Percentiles rank a stretch among this genome's conserved stretches.
These are phyloP conservation scores for Yamadazyma mexicana DNA, from an alignment of 1,139 yeast species.

Conservation along the genomic window DNA sequence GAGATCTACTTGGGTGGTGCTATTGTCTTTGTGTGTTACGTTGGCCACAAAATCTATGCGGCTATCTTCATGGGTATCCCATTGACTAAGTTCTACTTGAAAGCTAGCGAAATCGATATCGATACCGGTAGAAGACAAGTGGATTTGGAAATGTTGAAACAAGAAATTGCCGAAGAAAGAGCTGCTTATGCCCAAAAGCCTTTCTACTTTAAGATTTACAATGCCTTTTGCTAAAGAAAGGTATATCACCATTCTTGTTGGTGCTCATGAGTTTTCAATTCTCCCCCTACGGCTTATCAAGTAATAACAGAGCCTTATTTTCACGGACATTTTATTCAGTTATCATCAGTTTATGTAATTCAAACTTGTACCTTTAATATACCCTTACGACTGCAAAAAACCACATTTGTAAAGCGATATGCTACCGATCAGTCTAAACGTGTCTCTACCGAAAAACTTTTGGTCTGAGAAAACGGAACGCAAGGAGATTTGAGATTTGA, in stretches of 20 bases:
- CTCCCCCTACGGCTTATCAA: too few relatives aligned
- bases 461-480: too few relatives aligned
- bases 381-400: too few relatives aligned
- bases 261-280: not conserved
- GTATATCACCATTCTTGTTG: not conserved
- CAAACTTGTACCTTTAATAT: too few relatives aligned
- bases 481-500: not conserved
- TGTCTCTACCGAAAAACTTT: not conserved
- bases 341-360: too few relatives aligned
- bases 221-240: slow-evolving; percentile 26
- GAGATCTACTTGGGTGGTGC: slow-evolving; percentile 33
- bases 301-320: too few relatives aligned
- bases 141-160: slow-evolving; percentile 38
- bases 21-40: slow-evolving; percentile 27
- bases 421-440: not conserved
- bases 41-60: slow-evolving; percentile 36
- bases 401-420: not conserved
- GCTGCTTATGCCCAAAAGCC: slow-evolving; percentile 22
- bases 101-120: slow-evolving; percentile 38
- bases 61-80: slow-evolving; percentile 23
- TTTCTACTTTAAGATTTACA: slow-evolving; percentile 22
- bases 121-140: slow-evolving; percentile 45
- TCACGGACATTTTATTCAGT: too few relatives aligned
- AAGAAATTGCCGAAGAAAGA: slow-evolving; percentile 37
- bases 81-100: slow-evolving; percentile 29